Evolutionary conservation across 1,284 basidiomycete species (phyloP).

Genomic region (Laetiporus sulphureus): DNA sequence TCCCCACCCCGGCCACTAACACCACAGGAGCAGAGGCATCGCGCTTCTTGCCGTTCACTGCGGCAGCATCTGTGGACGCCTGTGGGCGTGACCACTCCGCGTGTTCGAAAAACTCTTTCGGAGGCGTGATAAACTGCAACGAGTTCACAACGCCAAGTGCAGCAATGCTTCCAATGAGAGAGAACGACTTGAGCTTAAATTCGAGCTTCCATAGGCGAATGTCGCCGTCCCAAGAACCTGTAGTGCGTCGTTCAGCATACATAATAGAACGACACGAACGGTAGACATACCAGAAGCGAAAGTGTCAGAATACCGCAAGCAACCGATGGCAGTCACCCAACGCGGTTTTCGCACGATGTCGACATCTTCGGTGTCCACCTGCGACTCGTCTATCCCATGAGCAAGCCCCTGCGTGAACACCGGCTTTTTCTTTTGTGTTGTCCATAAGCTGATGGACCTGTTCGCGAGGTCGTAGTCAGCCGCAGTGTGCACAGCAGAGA

Average conservation of each 20-base stretch:
- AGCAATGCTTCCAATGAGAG: conserved; percentile 54
- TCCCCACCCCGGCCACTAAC: conserved; percentile 74
- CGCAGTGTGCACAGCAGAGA: conserved; percentile 11
- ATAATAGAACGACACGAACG: neutral
- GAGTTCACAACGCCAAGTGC: conserved; percentile 85
- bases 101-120: conserved; percentile 40
- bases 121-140: conserved; percentile 70
- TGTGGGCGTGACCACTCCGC: conserved; percentile 33
- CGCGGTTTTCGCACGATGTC: conserved; percentile 64
- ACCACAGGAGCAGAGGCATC: conserved; percentile 30
- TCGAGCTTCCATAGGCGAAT: conserved; percentile 90
- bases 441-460: conserved; percentile 90
- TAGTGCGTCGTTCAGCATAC: conserved; percentile 9
- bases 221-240: conserved; percentile 89
- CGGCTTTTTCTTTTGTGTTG: conserved; percentile 93
- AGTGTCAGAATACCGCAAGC: conserved; percentile 84
- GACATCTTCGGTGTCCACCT: conserved; percentile 66
- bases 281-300: conserved; percentile 74
- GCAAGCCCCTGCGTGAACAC: conserved; percentile 80
- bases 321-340: conserved; percentile 85
- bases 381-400: conserved; percentile 76
- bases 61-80: conserved; percentile 4
- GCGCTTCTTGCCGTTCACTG: conserved; percentile 9
- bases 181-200: conserved; percentile 69
- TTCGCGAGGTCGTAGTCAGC: conserved; percentile 1